phyloP scores from a whole-genome alignment of 192 early-diverging fungal genomes.

The Glomus cerebriforme region DNA sequence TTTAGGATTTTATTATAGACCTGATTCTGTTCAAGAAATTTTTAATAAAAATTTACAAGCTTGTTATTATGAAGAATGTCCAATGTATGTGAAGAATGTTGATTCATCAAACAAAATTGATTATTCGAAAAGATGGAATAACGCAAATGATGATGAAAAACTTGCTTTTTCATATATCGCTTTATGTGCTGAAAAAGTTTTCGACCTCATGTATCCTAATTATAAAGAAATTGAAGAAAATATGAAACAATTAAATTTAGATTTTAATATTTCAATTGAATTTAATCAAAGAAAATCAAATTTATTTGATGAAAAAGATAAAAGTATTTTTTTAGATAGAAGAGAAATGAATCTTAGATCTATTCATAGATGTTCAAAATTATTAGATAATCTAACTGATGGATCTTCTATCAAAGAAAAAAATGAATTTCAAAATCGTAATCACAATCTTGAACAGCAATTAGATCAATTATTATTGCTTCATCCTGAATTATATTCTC shows the following conservation, averaged over 20 bases:
- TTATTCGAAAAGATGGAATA: not conserved
- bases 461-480: not conserved
- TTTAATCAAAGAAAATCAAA: not conserved
- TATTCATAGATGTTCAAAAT: not conserved
- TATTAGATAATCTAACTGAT: not conserved
- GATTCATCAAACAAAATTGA: not conserved
- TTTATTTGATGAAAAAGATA: not conserved
- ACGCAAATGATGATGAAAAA: not conserved
- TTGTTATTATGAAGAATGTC: not conserved
- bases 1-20: not conserved
- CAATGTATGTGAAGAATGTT: not conserved
- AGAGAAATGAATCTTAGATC: not conserved
- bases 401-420: not conserved
- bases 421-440: not conserved
- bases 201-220: not conserved
- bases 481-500: not conserved
- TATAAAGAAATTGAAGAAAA: not conserved
- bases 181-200: not conserved
- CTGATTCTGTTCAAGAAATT: not conserved
- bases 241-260: not conserved
- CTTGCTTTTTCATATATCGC: not conserved
- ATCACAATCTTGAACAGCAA: not conserved
- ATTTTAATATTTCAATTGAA: not conserved
- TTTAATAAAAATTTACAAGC: not conserved
- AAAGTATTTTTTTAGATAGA: not conserved